phyloP scores from a whole-genome alignment of 2,329 filamentous ascomycete species.

The Apiospora rasikravindrae region DNA sequence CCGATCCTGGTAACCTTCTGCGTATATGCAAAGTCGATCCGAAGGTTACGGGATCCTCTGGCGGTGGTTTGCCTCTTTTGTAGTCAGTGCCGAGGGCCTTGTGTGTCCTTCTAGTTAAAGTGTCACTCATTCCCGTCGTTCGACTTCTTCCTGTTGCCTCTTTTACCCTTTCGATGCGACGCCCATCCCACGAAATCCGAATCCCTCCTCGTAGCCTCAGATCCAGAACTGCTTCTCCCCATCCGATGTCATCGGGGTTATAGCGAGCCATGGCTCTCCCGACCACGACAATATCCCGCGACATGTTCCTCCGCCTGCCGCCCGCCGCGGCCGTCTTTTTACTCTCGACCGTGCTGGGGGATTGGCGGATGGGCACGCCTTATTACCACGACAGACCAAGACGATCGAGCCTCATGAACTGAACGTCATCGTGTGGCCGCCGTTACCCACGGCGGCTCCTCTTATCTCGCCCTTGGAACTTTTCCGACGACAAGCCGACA shows the following conservation, averaged over 20 bases:
- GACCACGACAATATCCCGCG: slow-evolving; percentile 32
- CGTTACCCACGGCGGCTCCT: slow-evolving; percentile 48
- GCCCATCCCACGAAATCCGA: neutral
- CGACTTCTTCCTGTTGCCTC: neutral
- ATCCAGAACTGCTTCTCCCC: neutral
- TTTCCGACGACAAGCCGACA: slow-evolving; percentile 47
- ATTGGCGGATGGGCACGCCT: slow-evolving; percentile 42
- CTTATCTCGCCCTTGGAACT: slow-evolving; percentile 40
- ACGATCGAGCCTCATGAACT: slow-evolving; percentile 44
- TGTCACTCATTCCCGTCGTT: neutral
- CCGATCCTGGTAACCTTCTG: slow-evolving; percentile 1
- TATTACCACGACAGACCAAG: slow-evolving; percentile 43
- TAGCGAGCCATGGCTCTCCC: slow-evolving; percentile 35
- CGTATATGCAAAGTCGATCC: neutral
- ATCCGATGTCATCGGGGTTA: slow-evolving; percentile 13
- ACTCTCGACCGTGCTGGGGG: slow-evolving; percentile 38
- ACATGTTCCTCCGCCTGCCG: slow-evolving; percentile 44
- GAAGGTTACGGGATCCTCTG: neutral
- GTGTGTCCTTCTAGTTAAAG: neutral
- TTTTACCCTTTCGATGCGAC: slow-evolving; percentile 6
- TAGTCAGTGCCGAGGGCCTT: neutral
- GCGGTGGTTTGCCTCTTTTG: neutral
- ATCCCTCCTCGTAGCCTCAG: neutral
- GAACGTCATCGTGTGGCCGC: slow-evolving; percentile 48
- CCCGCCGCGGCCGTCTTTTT: slow-evolving; percentile 41